A percentile compares a stretch with the other conserved stretches of the same genome.
phyloP scores from a whole-genome alignment of 2,329 filamentous ascomycete genomes.

The Shiraia sp. region DNA sequence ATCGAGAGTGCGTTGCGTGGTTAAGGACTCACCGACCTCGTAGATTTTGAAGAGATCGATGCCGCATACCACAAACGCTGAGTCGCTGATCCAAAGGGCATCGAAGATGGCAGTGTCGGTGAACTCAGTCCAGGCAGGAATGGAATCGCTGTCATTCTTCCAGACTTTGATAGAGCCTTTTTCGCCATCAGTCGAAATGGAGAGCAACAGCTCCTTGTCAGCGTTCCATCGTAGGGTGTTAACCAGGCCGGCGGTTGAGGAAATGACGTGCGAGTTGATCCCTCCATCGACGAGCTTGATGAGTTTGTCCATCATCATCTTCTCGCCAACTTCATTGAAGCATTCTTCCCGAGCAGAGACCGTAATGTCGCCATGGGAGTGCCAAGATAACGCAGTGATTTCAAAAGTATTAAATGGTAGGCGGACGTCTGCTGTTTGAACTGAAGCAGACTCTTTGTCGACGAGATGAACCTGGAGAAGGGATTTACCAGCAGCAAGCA shows the following conservation, averaged over 20 bases:
- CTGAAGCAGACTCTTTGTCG: slow-evolving; percentile 15
- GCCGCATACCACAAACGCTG: slow-evolving; percentile 51
- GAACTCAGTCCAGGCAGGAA: slow-evolving; percentile 48
- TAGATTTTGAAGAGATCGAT: slow-evolving; percentile 46
- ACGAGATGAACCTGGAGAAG: slow-evolving; percentile 40
- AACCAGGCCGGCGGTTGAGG: slow-evolving; percentile 43
- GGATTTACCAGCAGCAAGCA: slow-evolving; percentile 42
- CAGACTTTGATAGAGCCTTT: slow-evolving; percentile 46
- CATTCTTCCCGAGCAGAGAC: slow-evolving; percentile 42
- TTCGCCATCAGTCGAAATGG: slow-evolving; percentile 46
- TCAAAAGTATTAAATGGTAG: slow-evolving; percentile 37
- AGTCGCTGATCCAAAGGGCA: slow-evolving; percentile 50
- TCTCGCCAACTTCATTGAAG: slow-evolving; percentile 42
- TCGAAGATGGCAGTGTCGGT: slow-evolving; percentile 48
- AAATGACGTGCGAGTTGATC: slow-evolving; percentile 36
- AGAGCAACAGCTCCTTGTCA: slow-evolving; percentile 37
- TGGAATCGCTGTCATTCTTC: slow-evolving; percentile 39
- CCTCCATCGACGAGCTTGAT: slow-evolving; percentile 39
- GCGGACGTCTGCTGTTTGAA: slow-evolving; percentile 27
- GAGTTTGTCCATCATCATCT: slow-evolving; percentile 44
- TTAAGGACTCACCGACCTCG: slow-evolving; percentile 35
- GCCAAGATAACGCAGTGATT: slow-evolving; percentile 44
- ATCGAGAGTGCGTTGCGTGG: slow-evolving; percentile 35
- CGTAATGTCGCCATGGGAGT: slow-evolving; percentile 35
- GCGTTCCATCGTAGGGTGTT: slow-evolving; percentile 44